Percentiles rank a stretch among this genome's conserved stretches.
Evolutionary conservation across 345 rosid species (phyloP).

Genomic region (Acer campestre): DNA sequence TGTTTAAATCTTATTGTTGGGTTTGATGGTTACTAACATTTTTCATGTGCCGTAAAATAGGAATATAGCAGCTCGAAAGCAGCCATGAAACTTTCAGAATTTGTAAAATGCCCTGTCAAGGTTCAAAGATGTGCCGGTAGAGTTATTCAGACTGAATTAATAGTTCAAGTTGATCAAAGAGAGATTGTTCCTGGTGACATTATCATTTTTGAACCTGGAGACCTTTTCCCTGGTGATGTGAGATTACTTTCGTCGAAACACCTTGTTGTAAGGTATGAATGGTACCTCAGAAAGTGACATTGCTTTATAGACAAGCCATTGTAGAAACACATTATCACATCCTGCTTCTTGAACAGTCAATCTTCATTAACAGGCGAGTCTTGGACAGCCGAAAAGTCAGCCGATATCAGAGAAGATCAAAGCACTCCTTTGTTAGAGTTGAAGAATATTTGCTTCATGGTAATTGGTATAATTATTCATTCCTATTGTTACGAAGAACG

Average conservation of each 20-base stretch:
- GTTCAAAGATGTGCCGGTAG: conserved; percentile 81
- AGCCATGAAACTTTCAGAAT: conserved; percentile 72
- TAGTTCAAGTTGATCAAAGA: conserved; percentile 71
- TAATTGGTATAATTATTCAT: conserved; percentile 20
- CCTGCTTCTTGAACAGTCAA: conserved; percentile 52
- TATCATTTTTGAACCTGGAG: conserved; percentile 68
- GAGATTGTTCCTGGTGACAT: conserved; percentile 78
- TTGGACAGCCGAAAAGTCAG: conserved; percentile 58
- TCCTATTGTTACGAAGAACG: too few species aligned
- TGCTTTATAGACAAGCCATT: conserved; percentile 3
- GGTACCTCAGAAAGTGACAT: not conserved
- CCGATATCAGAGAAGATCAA: conserved; percentile 50
- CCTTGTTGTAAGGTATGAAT: conserved; percentile 61
- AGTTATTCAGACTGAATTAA: conserved; percentile 63
- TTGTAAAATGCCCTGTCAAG: conserved; percentile 60
- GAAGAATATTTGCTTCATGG: conserved; percentile 77
- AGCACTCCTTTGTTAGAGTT: conserved; percentile 68
- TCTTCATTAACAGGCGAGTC: conserved; percentile 77
- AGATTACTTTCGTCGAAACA: conserved; percentile 64
- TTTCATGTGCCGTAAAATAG: conserved; percentile 28
- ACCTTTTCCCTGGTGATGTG: conserved; percentile 75
- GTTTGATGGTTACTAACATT: too few species aligned
- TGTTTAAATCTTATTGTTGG: too few species aligned
- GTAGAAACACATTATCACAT: conserved; percentile 24
- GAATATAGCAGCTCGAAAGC: conserved; percentile 75